These are phyloP conservation scores for Penicillium sp. DNA, from an alignment of 2,329 filamentous ascomycete genomes.

Conservation along the genomic window DNA sequence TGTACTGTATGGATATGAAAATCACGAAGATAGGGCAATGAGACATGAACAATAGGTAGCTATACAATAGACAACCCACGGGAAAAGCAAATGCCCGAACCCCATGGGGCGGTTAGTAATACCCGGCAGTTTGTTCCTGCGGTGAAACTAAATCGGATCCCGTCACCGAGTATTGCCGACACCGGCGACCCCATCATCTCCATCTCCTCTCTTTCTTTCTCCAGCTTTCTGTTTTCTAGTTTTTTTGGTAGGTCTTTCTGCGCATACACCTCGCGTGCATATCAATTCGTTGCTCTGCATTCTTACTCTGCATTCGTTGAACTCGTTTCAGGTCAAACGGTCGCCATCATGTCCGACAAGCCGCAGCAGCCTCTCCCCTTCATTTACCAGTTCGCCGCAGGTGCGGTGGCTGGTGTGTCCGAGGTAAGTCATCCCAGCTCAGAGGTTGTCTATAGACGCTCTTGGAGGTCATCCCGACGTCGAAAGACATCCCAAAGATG, in stretches of 20 bases:
- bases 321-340: constrained; percentile 4
- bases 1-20: not conserved
- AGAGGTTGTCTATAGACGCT: not conserved
- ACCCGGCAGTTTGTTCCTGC: constrained; percentile 13
- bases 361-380: constrained; percentile 80
- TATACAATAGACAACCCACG: not conserved
- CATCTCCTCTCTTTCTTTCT: constrained; percentile 8
- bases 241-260: constrained; percentile 9
- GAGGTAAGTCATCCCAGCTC: constrained; percentile 63
- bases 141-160: constrained; percentile 3
- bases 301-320: not conserved
- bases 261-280: not conserved
- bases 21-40: not conserved
- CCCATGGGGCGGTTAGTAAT: constrained; percentile 17
- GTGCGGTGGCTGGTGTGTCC: constrained; percentile 95
- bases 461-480: not conserved
- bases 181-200: constrained; percentile 13
- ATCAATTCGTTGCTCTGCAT: not conserved
- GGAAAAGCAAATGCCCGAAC: not conserved
- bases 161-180: constrained; percentile 24
- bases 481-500: not conserved
- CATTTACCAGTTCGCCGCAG: constrained; percentile 91
- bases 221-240: constrained; percentile 1
- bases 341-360: constrained; percentile 56
- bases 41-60: not conserved